Evolutionary conservation across 225 moss, liverwort and hornwort genomes (phyloP).

Genomic region (Lunularia cruciata): DNA sequence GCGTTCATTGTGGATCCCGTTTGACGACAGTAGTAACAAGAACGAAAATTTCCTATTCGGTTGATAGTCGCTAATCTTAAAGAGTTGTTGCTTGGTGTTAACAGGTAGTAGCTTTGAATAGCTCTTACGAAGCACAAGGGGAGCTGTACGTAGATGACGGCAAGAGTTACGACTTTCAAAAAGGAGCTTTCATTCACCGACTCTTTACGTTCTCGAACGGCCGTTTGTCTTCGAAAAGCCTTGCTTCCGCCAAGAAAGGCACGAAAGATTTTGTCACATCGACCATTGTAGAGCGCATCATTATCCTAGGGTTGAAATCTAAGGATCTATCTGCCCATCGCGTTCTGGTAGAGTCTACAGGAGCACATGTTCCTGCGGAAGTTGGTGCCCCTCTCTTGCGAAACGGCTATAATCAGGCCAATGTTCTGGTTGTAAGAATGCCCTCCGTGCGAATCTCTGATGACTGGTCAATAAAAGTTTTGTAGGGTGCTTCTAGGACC

Average conservation of each 20-base stretch:
- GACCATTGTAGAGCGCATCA: constrained; percentile 81
- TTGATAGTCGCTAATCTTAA: too few species aligned
- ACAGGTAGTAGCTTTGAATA: constrained; percentile 90
- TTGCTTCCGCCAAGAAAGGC: constrained; percentile 47
- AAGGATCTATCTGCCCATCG: constrained; percentile 68
- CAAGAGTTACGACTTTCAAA: constrained; percentile 77
- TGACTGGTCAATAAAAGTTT: constrained; percentile 91
- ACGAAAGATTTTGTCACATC: constrained; percentile 55
- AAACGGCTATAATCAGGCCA: constrained; percentile 53
- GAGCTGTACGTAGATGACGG: constrained; percentile 96
- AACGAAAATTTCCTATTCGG: too few species aligned
- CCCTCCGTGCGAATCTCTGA: constrained; percentile 80
- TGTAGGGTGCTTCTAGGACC: constrained; percentile 32
- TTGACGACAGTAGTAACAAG: too few species aligned
- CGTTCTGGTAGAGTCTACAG: constrained; percentile 68
- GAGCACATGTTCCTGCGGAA: constrained; percentile 70
- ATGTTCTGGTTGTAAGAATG: constrained; percentile 76
- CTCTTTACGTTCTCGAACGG: constrained; percentile 75
- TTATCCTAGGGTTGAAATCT: constrained; percentile 72
- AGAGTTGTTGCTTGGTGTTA: background rate
- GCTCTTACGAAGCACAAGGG: constrained; percentile 81
- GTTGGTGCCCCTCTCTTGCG: constrained; percentile 72
- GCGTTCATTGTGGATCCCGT: too few species aligned
- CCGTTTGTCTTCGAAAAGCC: constrained; percentile 69
- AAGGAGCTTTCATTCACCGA: constrained; percentile 83